Evolutionary conservation across 805 yeast genomes (phyloP).

Genomic region (Cyberlindnera euphorbiiphila): DNA sequence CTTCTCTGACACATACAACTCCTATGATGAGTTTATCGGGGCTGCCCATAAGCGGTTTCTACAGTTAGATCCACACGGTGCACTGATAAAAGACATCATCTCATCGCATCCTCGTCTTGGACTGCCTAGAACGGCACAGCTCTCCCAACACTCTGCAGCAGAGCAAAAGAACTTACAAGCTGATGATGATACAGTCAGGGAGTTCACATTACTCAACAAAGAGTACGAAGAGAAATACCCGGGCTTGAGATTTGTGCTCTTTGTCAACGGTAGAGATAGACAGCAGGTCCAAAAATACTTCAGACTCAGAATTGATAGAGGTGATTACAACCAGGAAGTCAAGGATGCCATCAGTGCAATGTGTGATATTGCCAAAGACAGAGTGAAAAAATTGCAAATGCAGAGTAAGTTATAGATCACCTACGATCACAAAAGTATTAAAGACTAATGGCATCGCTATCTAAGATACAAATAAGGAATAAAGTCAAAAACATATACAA

Average conservation of each 20-base stretch:
- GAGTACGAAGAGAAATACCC: conserved; percentile 61
- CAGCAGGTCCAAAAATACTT: conserved; percentile 60
- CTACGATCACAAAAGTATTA: conserved; percentile 7
- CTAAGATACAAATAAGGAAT: conserved; percentile 3
- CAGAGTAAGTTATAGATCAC: conserved; percentile 23
- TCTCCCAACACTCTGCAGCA: conserved; percentile 60
- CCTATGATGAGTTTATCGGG: conserved; percentile 19
- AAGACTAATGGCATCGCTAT: conserved; percentile 6
- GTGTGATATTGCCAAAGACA: conserved; percentile 87
- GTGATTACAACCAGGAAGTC: conserved; percentile 53
- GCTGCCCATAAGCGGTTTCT: conserved; percentile 14
- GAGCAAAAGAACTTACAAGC: conserved; percentile 69
- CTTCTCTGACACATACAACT: conserved; percentile 4
- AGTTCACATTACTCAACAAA: conserved; percentile 51
- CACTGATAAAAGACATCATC: conserved; percentile 45
- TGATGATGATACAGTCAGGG: conserved; percentile 45
- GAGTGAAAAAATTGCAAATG: conserved; percentile 53
- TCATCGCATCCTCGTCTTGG: conserved; percentile 92
- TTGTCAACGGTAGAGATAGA: conserved; percentile 80
- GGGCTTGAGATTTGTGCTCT: conserved; percentile 79
- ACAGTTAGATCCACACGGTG: conserved; percentile 16
- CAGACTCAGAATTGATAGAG: conserved; percentile 52
- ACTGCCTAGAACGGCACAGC: conserved; percentile 42
- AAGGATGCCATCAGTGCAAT: conserved; percentile 74
- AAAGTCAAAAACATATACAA: not conserved